Evolutionary conservation across 2,329 filamentous ascomycete species (phyloP), one percentile per base, ranked within the genome.

Genomic region (Elsinoe batatas): DNA sequence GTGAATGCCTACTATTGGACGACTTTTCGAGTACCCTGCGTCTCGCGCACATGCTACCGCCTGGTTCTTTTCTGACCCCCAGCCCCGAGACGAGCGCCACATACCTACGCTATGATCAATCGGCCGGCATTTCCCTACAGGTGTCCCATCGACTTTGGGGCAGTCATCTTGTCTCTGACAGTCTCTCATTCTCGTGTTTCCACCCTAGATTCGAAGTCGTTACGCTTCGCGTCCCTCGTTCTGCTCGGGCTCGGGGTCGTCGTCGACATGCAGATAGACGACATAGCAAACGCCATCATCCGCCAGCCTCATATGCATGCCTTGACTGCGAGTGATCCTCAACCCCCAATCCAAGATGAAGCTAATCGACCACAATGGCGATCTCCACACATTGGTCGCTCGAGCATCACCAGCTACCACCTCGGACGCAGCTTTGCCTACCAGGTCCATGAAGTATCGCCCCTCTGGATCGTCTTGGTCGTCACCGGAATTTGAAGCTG

Each of bases 301-400:
- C 2, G 60, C 61, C 2, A 68, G 58, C 61, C 67, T 65, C 64
- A 68, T 68, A 55, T 60, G 59, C 35, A 67, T 64, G 50, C 66
- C 65, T 47, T 68, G 64, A 33, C 60, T 61, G 15, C 62, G 61
- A 10, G 64, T 53, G 33, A 67, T 63, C 32, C 63, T 58, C 12
- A 64, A 61, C 11, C 67, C 67, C 55, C 66, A 62, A 18, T 61
- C 59, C 17, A 64, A 61, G 30, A 69, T 63, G 51, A 68, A 60
- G 18, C 58, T 57, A 13, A 53, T 58, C 33, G 53, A 62, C 67
- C 67, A 69, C 10, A 61, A 54, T 7, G 32, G 15, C 33, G 62
- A 62, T 12, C 40, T 40, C 67, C 66, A 68, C 8, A 64, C 18
- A 15, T 56, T 61, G 2, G 22, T 46, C 11, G 35, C 32, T 11